Conservation (phyloP, 176 grass and related monocot species). For the Avena insularis region DNA sequence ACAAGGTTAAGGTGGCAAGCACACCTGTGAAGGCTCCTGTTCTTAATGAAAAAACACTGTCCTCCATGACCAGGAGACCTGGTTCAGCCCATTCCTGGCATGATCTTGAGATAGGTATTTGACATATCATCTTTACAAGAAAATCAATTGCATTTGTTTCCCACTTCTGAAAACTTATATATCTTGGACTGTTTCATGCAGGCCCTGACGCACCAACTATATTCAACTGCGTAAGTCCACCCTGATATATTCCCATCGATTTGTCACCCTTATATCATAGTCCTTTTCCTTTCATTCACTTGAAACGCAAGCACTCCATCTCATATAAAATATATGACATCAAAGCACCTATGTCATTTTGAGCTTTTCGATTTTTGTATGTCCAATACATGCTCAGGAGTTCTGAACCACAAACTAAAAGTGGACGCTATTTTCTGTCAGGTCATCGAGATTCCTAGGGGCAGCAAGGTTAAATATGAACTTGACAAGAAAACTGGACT, state of each 20-base stretch:
- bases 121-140: slow-evolving; percentile 1
- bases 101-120: slow-evolving; percentile 95
- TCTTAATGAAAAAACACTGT: slow-evolving; percentile 86
- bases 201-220: slow-evolving; percentile 86
- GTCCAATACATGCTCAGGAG: not conserved
- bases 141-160: not conserved
- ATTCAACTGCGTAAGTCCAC: slow-evolving; percentile 90
- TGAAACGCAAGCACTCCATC: not conserved
- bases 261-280: not conserved
- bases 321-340: not conserved
- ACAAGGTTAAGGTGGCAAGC: slow-evolving; percentile 47
- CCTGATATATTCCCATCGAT: slow-evolving; percentile 7
- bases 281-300: not conserved
- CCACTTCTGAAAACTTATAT: slow-evolving; percentile 9
- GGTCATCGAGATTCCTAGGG: slow-evolving; percentile 94
- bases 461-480: slow-evolving; percentile 98
- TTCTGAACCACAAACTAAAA: not conserved
- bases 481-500: slow-evolving; percentile 98
- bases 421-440: slow-evolving; percentile 14
- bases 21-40: slow-evolving; percentile 43
- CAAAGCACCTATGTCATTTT: not conserved
- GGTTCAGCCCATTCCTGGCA: slow-evolving; percentile 98
- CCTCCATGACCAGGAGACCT: slow-evolving; percentile 78
- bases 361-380: not conserved
- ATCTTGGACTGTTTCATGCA: slow-evolving; percentile 37